Percentiles rank a stretch among this genome's conserved stretches.
phyloP scores from a whole-genome alignment of 129 eudicot genomes.

The Tagetes erecta region DNA sequence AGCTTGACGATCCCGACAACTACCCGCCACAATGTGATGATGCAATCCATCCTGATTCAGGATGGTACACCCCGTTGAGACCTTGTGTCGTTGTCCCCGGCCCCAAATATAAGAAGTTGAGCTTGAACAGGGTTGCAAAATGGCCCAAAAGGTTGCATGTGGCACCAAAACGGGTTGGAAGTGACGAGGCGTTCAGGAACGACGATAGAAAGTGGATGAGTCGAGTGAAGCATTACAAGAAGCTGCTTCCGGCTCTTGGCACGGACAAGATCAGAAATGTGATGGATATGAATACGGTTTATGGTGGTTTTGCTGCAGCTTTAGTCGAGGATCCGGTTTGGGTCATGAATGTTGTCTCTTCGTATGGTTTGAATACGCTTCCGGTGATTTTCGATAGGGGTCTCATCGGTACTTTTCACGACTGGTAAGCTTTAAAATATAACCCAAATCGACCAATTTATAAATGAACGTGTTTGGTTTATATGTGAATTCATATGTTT shows the following conservation, averaged over 20 bases:
- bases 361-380: constrained; percentile 79
- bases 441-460: too few relatives aligned
- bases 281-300: constrained; percentile 91
- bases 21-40: constrained; percentile 97
- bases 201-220: constrained; percentile 79
- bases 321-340: constrained; percentile 69
- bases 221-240: constrained; percentile 79
- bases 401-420: constrained; percentile 85
- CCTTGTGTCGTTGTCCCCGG: constrained; percentile 75
- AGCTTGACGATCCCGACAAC: constrained; percentile 61
- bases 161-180: constrained; percentile 85
- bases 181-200: constrained; percentile 70
- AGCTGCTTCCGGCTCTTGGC: constrained; percentile 79
- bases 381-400: constrained; percentile 88
- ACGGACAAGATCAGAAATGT: constrained; percentile 83
- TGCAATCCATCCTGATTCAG: constrained; percentile 84
- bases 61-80: constrained; percentile 91
- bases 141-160: constrained; percentile 80
- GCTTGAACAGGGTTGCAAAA: constrained; percentile 55
- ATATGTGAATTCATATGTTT: constrained; percentile 4
- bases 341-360: constrained; percentile 96
- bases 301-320: constrained; percentile 92
- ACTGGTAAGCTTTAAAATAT: constrained; percentile 57
- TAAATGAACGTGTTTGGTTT: neutral
- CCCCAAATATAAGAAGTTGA: constrained; percentile 46